Conservation (phyloP, 805 yeast species). For the Candida silvatica region DNA sequence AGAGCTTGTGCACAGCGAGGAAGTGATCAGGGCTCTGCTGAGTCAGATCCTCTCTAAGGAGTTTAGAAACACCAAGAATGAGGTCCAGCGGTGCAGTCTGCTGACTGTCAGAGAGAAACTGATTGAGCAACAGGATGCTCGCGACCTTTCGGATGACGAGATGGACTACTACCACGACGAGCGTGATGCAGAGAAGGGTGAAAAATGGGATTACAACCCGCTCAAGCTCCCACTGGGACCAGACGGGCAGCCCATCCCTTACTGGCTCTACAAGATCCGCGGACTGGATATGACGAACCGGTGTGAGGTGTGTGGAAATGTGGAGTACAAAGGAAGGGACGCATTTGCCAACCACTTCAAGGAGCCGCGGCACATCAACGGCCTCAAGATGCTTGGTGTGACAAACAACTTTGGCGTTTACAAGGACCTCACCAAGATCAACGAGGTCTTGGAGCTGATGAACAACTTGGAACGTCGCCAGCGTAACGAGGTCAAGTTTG, state of each 20-base stretch:
- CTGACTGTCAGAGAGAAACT: slow-evolving; percentile 64
- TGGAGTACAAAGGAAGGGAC: slow-evolving; percentile 62
- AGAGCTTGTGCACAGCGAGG: slow-evolving; percentile 22
- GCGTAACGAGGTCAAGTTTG: slow-evolving; percentile 29
- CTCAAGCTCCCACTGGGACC: slow-evolving; percentile 69
- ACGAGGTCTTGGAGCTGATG: slow-evolving; percentile 62
- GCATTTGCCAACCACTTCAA: slow-evolving; percentile 68
- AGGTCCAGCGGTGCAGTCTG: slow-evolving; percentile 56
- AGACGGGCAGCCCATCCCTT: slow-evolving; percentile 89
- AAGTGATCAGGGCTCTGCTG: slow-evolving; percentile 27
- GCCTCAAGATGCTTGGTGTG: slow-evolving; percentile 69
- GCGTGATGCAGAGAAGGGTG: slow-evolving; percentile 24
- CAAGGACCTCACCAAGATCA: slow-evolving; percentile 55
- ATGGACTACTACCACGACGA: slow-evolving; percentile 6
- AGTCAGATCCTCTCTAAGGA: slow-evolving; percentile 27
- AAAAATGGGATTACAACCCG: slow-evolving; percentile 32
- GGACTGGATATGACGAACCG: slow-evolving; percentile 65
- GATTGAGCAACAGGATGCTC: slow-evolving; percentile 38
- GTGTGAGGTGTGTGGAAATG: slow-evolving; percentile 86
- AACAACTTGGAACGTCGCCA: slow-evolving; percentile 30
- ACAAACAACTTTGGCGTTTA: slow-evolving; percentile 37
- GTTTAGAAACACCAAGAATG: slow-evolving; percentile 43
- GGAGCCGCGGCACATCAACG: slow-evolving; percentile 62
- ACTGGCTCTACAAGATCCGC: slow-evolving; percentile 84
- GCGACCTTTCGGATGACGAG: slow-evolving; percentile 11